These are phyloP conservation scores for Amanita molliuscula DNA, from an alignment of 768 basidiomycete genomes.

Conservation along the genomic window DNA sequence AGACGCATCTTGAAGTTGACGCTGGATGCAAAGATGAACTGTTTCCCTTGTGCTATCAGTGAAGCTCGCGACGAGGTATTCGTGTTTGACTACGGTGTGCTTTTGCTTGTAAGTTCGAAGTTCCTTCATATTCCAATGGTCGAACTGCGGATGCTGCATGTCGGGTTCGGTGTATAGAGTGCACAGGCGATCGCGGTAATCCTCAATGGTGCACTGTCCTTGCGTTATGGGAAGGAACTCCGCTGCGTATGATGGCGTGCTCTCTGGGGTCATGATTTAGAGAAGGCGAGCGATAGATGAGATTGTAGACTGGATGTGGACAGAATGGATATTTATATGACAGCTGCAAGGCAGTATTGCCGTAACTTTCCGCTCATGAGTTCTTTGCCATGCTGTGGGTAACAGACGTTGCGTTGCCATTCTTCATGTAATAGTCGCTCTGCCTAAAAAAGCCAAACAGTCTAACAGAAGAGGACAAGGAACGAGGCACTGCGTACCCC, in stretches of 20 bases:
- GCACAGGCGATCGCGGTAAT: background rate
- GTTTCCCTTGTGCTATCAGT: no score
- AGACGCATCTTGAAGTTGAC: no score
- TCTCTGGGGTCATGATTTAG: background rate
- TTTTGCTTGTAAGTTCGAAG: no score
- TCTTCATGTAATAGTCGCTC: background rate
- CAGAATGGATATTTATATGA: background rate
- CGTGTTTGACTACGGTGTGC: no score
- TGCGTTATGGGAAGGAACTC: background rate
- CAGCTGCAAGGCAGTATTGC: background rate
- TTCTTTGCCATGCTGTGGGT: background rate
- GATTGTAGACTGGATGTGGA: background rate
- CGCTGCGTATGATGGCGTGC: background rate
- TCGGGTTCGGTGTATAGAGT: no score
- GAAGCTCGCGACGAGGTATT: no score
- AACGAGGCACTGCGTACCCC: no score
- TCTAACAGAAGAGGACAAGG: no score
- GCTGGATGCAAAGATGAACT: no score
- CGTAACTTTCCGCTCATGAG: background rate
- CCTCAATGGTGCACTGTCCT: background rate
- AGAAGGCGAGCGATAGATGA: background rate
- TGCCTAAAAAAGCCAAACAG: background rate
- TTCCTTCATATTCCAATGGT: no score
- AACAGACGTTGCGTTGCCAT: background rate
- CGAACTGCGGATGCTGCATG: no score